Conservation (phyloP, 2,329 filamentous ascomycete genomes). For the Trichoderma sp. region DNA sequence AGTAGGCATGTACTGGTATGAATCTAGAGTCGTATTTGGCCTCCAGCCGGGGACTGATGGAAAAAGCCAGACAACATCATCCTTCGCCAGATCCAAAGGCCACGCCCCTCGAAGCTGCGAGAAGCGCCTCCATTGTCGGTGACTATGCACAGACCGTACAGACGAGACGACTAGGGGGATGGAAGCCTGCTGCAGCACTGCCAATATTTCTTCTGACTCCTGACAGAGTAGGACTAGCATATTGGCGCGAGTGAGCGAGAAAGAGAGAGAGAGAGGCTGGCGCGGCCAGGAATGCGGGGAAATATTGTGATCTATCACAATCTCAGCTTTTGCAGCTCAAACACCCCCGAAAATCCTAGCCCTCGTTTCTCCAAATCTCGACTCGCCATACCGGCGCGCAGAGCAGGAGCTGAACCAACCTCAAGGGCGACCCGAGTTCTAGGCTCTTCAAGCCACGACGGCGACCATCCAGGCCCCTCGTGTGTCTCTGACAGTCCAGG, state of each 20-base stretch:
- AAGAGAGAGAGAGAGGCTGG: constrained; percentile 12
- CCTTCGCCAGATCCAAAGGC: not conserved
- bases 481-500: not conserved
- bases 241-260: not conserved
- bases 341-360: constrained; percentile 10
- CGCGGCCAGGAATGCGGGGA: constrained; percentile 24
- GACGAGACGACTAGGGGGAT: not conserved
- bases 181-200: not conserved
- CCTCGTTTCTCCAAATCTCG: not conserved
- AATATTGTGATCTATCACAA: constrained; percentile 25
- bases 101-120: not conserved
- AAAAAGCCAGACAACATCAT: not conserved
- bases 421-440: constrained; percentile 3
- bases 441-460: constrained; percentile 8
- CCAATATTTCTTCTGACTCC: not conserved
- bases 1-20: not conserved
- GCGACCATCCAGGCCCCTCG: not conserved
- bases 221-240: not conserved
- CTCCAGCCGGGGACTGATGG: constrained; percentile 3
- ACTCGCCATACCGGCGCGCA: not conserved
- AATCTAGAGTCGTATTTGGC: not conserved
- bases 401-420: not conserved
- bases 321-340: constrained; percentile 14
- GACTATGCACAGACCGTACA: not conserved
- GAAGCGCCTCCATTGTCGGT: not conserved